Evolutionary conservation across 83 land plant genomes (phyloP), one percentile per base, ranked within the genome.

Genomic region (Picea abies): DNA sequence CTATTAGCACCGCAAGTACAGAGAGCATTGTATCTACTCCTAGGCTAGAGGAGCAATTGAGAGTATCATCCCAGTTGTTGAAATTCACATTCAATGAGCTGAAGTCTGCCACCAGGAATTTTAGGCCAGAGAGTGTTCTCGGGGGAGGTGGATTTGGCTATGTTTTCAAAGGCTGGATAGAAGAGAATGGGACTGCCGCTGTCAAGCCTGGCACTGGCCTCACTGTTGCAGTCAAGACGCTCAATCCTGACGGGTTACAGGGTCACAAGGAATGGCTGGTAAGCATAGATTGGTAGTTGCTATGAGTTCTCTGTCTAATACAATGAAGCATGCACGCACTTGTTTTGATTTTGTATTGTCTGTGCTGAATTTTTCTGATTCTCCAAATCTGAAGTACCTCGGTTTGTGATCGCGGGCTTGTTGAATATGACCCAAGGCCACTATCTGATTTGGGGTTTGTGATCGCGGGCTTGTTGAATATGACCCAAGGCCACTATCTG

Each of bases 261-360:
- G 93, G 95, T 79, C 95, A 93, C 77, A 90, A 92, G 84, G 95
- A 93, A 88, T 93, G 95, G 93, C 87, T 89, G 89, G 95, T 93
- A 77, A 83, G 93, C 85, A 12, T 44, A 44, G 16, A 47, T 70
- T 17, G 26, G 2, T 56, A 0, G 60, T 56, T 56, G 15, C 16
- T 0, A 56, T 14, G 60, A 56, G 14, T 56, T 12, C 2, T 12
- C 14, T 12, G 15, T 56, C 15, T 2, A 12, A 56, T 0, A 3
- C 15, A 56, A 56, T 56, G 3, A 12, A 56, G 58, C 58, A 56
- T 0, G 3, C 58, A 2, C 15, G 58, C 58, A 11, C 2, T 69
- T 35, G 39, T 22, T 25, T 25, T 76, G 14, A 14, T 49, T 76
- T 56, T 76, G 29, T 39, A 56, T 76, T 76, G 17, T 47, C 29